Evolutionary conservation across 2,329 filamentous ascomycete genomes (phyloP), one percentile per base, ranked within the genome.

Genomic region (Aspergillus glaucus): DNA sequence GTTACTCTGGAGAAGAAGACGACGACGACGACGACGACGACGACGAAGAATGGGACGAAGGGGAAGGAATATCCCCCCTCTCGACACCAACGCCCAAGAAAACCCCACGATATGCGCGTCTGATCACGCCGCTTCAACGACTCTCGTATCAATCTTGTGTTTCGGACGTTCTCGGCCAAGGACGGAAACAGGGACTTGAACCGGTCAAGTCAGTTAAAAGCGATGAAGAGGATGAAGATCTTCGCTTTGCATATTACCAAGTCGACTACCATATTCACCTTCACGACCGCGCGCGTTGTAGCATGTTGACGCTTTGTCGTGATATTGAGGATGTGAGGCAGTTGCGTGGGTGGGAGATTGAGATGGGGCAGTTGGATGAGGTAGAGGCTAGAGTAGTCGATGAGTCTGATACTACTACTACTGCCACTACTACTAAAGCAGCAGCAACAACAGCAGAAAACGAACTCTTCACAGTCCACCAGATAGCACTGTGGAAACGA

Each of bases 221-320:
- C 3, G 41, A 7, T 4, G 12, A 26, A 43, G 26, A 44, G n/a
- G 24, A 44, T 3, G 15, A 44, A 10, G 43, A 26, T 34, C 10
- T n/a, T 3, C 44, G 55, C 1, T 60, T 62, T 30, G 63, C 64
- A 3, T 59, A 58, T 30, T 67, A 66, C 39, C 53, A 54, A 14
- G 54, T 65, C 3, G 64, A 67, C 39, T 63, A 55, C n/a, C 66
- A 68, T 43, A 59, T 68, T 17, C 61, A 62, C 12, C 57, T 65
- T 17, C 66, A 68, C 39, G 59, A 60, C 26, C 52, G 63, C 19
- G 26, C 49, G 2, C 51, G 53, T 2, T 52, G 59, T 3, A 58
- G 61, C 1, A 34, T 59, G 8, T 30, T 67, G 6, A 54, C 52
- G 1, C 43, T 67, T n/a, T 68, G 65, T 43, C 63, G 64, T 12